Evolutionary conservation across 306 rosid species (phyloP), one percentile per base, ranked within the genome.

Genomic region (Casuarina cunninghamiana): DNA sequence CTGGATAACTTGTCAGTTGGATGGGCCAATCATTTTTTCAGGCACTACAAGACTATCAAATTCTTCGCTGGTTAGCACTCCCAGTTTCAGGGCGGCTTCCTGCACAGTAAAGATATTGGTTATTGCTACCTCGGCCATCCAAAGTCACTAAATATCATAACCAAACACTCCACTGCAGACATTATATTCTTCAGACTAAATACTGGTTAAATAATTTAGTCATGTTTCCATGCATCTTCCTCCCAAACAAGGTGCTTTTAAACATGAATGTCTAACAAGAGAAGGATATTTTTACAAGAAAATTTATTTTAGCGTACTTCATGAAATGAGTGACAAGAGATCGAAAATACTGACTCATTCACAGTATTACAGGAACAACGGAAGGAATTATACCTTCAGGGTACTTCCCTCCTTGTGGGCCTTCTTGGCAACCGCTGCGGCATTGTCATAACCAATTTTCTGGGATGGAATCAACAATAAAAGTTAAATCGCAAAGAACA

Each of bases 391-490:
- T 75, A 93, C 99, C 96, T 93, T 96, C 78, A 96, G 90, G 81
- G 97, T 96, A 67, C 81, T 53, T 53, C 99, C 98, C 72, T 93
- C 98, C 87, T 93, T 96, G 90, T 96, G 99, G 75, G 99, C 99
- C 70, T 77, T 91, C 93, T 96, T 93, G 73, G 99, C 99, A 84
- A 96, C 99, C 21, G 96, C 93, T 4, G 99, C 99, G 45, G 99
- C 98, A 72, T 96, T 96, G 82, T 96, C 99, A 83, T 96, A 96
- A 71, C 99, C 99, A 58, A 96, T 96, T 96, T 96, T 93, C 99
- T 96, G 96, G 67, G 85, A 72, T 35, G 63, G 39, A 72, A 37
- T 70, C 75, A 80, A 45, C 32, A 43, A 55, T 19, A 77, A 11
- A 74, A 75, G 48, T 49, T 65, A 76, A 72, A 70, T 72, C 63